Base-by-base conservation (phyloP, 2,329 filamentous ascomycete genomes). In the Niveomyces coronatus region DNA sequence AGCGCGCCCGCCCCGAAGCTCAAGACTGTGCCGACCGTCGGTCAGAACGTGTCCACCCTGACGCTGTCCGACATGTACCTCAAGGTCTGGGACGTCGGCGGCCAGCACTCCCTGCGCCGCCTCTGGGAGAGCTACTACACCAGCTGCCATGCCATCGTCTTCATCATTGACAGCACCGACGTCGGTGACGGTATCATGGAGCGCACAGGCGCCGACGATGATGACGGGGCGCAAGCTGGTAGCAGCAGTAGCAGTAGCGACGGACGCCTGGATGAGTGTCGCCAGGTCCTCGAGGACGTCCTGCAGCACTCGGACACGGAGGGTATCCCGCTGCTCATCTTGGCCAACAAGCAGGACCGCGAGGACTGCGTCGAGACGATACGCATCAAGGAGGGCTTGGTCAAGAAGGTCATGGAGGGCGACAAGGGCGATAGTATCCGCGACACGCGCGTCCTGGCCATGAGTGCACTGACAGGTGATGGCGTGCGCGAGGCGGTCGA, bases 331-430 rank as follows among this genome's bases (percentile, higher is more conserved):
- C 70, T 98, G 39, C 64, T 98, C 40, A 85, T 98, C 34, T 65
- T 98, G 47, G 91, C 91, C 44, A 98, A 98, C 58, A 98, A 98
- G 64, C 91, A 98, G 64, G 91, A 98, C 58, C 69, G 89, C 2
- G 91, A 98, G 62, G 91, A 96, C 61, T 96, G 89, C 50, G 85
- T 96, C 37, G 91, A 98, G 69, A 91, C 95, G 3, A 89, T 96
- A 43, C 71, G 87, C 47, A 95, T 98, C 56, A 98, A 98, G 64
- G 91, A 98, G 60, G 91, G 89, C 0, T 69, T 96, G 39, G 88
- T 98, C 36, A 82, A 94, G 62, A 87, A 84, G 64, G 88, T 98
- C 16, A 91, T 94, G 66, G 88, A 96, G 66, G 85, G 91, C 15
- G 85, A 94, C 55, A 91, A 89, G 63, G 86, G 86, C 0, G 74